phyloP scores from a whole-genome alignment of 2,329 filamentous ascomycete species.

The Fusarium guadeloupense region DNA sequence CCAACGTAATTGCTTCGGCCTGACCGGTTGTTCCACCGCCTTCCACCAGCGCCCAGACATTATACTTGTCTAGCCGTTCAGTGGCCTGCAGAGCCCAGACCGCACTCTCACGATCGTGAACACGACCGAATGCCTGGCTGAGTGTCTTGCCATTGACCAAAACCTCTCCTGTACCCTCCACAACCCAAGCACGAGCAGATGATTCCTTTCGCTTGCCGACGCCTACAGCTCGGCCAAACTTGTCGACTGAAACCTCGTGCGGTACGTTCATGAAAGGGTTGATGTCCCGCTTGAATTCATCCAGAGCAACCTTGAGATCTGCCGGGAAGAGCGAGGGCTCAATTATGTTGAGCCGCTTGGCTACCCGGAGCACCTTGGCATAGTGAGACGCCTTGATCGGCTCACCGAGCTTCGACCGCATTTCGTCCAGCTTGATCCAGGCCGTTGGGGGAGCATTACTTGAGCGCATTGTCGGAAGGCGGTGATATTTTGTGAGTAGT shows the following conservation, averaged over 20 bases:
- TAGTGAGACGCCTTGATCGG: conserved; percentile 80
- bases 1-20: conserved; percentile 92
- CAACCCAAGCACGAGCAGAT: conserved; percentile 83
- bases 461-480: conserved; percentile 73
- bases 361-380: conserved; percentile 76
- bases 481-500: conserved; percentile 75
- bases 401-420: conserved; percentile 76
- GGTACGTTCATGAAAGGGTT: conserved; percentile 73
- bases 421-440: conserved; percentile 83
- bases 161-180: conserved; percentile 92
- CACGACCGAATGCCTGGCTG: conserved; percentile 80
- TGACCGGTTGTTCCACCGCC: conserved; percentile 95
- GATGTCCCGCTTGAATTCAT: conserved; percentile 77
- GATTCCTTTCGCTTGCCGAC: conserved; percentile 90
- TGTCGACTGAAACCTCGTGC: conserved; percentile 74
- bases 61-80: conserved; percentile 91
- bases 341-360: conserved; percentile 86
- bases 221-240: conserved; percentile 79
- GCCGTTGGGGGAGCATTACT: conserved; percentile 76
- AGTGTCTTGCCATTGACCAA: conserved; percentile 91
- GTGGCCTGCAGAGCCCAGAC: conserved; percentile 90
- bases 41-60: conserved; percentile 85
- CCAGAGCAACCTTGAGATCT: conserved; percentile 72
- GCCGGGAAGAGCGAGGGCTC: conserved; percentile 78
- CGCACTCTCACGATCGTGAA: conserved; percentile 94